A percentile compares a stretch with the other conserved stretches of the same genome.
These are phyloP conservation scores for Linnemannia elongata DNA, from an alignment of 192 early-diverging fungal genomes.

Conservation along the genomic window DNA sequence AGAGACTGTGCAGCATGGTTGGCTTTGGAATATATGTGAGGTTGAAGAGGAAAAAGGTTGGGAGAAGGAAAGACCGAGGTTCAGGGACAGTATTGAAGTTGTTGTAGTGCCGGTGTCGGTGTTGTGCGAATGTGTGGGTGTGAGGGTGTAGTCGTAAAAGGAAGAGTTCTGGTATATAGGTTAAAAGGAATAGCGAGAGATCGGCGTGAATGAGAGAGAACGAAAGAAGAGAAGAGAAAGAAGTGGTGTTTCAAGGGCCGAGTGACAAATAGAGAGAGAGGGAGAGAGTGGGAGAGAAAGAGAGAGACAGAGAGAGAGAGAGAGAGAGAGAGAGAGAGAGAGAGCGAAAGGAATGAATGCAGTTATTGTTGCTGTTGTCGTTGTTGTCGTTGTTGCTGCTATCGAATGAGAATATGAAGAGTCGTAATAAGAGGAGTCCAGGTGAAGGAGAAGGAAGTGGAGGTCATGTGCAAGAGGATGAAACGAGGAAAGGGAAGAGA, in stretches of 20 bases:
- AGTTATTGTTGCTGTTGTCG: no score
- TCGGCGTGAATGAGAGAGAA: background rate
- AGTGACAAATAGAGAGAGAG: no score
- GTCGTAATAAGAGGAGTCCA: background rate
- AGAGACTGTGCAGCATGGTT: slow-evolving; percentile 28
- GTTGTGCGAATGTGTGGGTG: background rate
- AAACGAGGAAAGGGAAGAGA: background rate
- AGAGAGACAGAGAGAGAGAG: no score
- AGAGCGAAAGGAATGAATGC: no score
- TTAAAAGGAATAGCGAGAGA: background rate
- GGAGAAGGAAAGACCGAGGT: background rate
- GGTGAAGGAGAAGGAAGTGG: background rate
- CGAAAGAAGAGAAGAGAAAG: no score
- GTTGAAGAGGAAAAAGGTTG: background rate
- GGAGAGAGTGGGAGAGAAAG: no score
- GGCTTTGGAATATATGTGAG: background rate
- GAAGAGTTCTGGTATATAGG: no score
- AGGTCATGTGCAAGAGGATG: background rate
- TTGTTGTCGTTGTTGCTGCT: no score
- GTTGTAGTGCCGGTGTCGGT: background rate
- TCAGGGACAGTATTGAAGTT: background rate
- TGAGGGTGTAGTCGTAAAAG: background rate
- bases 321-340: background rate
- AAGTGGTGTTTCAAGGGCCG: background rate
- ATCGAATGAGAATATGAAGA: no score